A percentile compares a stretch with the other conserved stretches of the same genome.
Conservation (phyloP, 2,329 filamentous ascomycete genomes). For the Hypoxylon sp. region DNA sequence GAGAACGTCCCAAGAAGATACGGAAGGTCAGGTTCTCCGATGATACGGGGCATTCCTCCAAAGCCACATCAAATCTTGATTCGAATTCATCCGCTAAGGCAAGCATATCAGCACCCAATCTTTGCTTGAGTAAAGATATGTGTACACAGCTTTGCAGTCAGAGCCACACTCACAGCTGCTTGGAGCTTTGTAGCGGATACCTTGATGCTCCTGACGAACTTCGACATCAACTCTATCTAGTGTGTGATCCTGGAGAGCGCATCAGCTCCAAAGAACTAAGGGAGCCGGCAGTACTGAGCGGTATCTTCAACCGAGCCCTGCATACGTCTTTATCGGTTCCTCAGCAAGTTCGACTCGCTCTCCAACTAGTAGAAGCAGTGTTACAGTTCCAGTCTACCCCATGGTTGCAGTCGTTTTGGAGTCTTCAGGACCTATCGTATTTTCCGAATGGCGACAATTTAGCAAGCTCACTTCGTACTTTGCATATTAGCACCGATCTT, state of each 20-base stretch:
- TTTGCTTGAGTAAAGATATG: constrained; percentile 1
- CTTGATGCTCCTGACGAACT: constrained; percentile 3
- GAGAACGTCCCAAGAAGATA: background rate
- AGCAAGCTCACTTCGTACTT: background rate
- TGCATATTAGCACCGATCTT: background rate
- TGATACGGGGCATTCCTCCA: background rate
- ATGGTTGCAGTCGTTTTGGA: constrained; percentile 6
- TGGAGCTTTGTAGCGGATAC: background rate
- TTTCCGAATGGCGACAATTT: background rate
- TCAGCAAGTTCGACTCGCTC: constrained; percentile 29
- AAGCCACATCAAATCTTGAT: background rate
- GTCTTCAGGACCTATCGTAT: background rate
- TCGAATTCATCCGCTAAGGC: background rate
- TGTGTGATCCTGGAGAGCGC: background rate
- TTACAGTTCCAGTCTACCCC: constrained; percentile 19
- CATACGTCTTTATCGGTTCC: constrained; percentile 26
- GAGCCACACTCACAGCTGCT: background rate
- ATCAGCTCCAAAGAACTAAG: background rate
- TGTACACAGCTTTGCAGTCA: background rate
- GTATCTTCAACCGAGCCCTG: background rate
- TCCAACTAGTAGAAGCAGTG: constrained; percentile 29
- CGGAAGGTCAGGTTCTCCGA: background rate
- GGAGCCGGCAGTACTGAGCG: background rate
- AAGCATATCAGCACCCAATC: background rate
- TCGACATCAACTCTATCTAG: background rate